Evolutionary conservation across 1,284 basidiomycete species (phyloP).

Genomic region (Naganishia sp.): DNA sequence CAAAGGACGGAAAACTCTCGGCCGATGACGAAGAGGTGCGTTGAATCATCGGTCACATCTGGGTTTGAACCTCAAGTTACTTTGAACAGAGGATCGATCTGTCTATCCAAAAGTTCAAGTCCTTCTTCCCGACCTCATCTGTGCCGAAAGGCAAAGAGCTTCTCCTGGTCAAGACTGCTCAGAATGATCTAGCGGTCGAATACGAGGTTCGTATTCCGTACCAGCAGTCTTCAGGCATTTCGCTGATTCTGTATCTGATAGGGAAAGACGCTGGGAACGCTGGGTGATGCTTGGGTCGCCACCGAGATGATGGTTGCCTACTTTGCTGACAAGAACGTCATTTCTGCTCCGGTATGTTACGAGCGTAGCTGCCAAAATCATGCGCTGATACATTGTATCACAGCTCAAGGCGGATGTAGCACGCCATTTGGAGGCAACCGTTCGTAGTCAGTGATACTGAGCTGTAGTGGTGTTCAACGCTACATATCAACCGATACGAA

Average conservation of each 20-base stretch:
- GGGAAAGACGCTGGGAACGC: conserved; percentile 50
- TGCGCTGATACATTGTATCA: background rate
- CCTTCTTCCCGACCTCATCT: conserved; percentile 55
- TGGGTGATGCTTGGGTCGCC: conserved; percentile 51
- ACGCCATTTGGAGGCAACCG: conserved; percentile 38
- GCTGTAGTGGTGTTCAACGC: too few species aligned
- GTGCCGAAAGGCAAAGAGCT: conserved; percentile 56
- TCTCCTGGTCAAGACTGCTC: conserved; percentile 48
- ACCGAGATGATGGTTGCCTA: conserved; percentile 54
- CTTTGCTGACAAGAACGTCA: conserved; percentile 52
- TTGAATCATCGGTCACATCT: too few species aligned
- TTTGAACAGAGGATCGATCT: conserved; percentile 43
- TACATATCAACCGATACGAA: too few species aligned
- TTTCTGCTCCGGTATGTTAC: conserved; percentile 47
- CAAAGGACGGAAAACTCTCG: conserved; percentile 38
- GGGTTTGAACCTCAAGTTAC: too few species aligned
- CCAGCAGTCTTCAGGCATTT: background rate
- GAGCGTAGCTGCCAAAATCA: background rate
- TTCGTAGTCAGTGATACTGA: conserved; percentile 17
- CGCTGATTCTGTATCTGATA: conserved; percentile 33
- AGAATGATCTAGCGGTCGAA: conserved; percentile 48
- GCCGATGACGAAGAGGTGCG: conserved; percentile 46
- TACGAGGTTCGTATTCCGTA: conserved; percentile 48
- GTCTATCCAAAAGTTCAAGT: conserved; percentile 53
- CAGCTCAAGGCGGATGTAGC: conserved; percentile 48